phyloP scores from a whole-genome alignment of 352 stramenopile genomes.

The Phytophthora gonapodyides region DNA sequence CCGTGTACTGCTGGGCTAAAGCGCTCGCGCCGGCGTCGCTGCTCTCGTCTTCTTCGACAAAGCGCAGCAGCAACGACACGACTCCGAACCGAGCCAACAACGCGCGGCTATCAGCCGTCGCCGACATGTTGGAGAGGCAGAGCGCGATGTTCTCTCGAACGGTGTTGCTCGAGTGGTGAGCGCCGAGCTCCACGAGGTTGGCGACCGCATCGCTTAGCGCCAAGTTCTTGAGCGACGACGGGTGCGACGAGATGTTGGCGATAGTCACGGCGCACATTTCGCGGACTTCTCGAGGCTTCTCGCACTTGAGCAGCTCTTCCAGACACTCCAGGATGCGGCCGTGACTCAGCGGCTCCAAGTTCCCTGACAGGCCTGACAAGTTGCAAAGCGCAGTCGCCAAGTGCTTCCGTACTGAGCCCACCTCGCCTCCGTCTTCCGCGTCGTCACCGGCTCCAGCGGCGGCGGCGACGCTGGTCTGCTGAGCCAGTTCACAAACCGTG shows the following conservation, averaged over 20 bases:
- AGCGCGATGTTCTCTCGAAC: constrained; percentile 80
- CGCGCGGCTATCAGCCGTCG: constrained; percentile 58
- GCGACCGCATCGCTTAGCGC: constrained; percentile 65
- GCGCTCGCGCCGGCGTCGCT: constrained; percentile 26
- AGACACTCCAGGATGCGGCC: constrained; percentile 73
- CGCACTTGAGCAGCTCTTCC: constrained; percentile 73
- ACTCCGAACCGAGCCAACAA: constrained; percentile 67
- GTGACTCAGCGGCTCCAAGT: constrained; percentile 72
- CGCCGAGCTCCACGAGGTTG: constrained; percentile 65
- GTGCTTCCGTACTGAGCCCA: constrained; percentile 50
- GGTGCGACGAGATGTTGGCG: constrained; percentile 76
- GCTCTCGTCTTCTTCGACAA: constrained; percentile 55
- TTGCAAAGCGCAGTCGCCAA: constrained; percentile 80
- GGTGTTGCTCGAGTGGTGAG: constrained; percentile 43
- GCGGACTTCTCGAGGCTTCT: constrained; percentile 61
- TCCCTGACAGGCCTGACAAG: constrained; percentile 71
- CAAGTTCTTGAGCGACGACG: constrained; percentile 65
- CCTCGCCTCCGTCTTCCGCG: constrained; percentile 27
- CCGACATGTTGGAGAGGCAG: constrained; percentile 75
- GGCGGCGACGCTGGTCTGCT: constrained; percentile 29
- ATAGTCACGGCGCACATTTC: constrained; percentile 77
- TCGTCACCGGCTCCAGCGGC: constrained; percentile 12
- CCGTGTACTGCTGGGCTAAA: constrained; percentile 68
- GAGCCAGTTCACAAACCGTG: constrained; percentile 68
- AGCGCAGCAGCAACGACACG: constrained; percentile 70